A percentile compares a stretch with the other conserved stretches of the same genome.
These are phyloP conservation scores for Metarhizium rileyi DNA, from an alignment of 2,329 filamentous ascomycete genomes.

Conservation along the genomic window DNA sequence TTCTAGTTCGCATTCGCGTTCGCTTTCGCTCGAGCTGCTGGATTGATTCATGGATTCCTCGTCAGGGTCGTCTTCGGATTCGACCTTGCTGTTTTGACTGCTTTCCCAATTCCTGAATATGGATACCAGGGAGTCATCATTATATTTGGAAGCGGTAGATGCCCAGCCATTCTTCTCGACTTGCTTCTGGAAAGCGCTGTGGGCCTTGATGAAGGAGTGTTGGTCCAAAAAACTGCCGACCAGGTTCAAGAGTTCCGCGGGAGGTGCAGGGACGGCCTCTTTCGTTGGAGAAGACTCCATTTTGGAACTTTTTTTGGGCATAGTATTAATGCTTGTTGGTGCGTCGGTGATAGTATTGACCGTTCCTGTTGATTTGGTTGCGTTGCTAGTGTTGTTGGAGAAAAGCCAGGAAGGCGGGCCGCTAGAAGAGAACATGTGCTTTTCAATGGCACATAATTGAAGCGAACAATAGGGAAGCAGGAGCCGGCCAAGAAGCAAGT, in stretches of 20 bases:
- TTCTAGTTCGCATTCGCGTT: slow-evolving; percentile 17
- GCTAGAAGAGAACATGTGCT: slow-evolving; percentile 21
- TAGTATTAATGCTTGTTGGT: slow-evolving; percentile 11
- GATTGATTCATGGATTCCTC: neutral
- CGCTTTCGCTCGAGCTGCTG: slow-evolving; percentile 19
- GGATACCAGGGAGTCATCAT: slow-evolving; percentile 33
- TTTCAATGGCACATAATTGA: slow-evolving; percentile 4
- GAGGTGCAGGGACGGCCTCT: slow-evolving; percentile 26
- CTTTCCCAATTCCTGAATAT: slow-evolving; percentile 43
- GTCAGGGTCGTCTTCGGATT: slow-evolving; percentile 14
- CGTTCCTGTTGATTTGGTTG: neutral
- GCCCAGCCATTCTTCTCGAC: slow-evolving; percentile 43
- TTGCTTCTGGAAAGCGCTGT: slow-evolving; percentile 54
- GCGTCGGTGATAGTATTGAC: neutral
- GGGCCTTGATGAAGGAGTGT: slow-evolving; percentile 53
- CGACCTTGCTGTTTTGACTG: slow-evolving; percentile 14
- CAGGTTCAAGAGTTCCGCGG: slow-evolving; percentile 54
- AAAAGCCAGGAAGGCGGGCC: slow-evolving; percentile 33
- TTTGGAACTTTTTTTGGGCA: slow-evolving; percentile 25
- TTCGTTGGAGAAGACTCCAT: slow-evolving; percentile 12
- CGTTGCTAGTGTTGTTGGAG: slow-evolving; percentile 26
- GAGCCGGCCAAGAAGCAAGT: too few species aligned
- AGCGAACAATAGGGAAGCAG: slow-evolving; percentile 1
- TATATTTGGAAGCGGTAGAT: slow-evolving; percentile 12
- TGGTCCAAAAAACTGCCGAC: slow-evolving; percentile 58